Evolutionary conservation across 768 basidiomycete species (phyloP).

Genomic region (Boletus tylopilopsis): DNA sequence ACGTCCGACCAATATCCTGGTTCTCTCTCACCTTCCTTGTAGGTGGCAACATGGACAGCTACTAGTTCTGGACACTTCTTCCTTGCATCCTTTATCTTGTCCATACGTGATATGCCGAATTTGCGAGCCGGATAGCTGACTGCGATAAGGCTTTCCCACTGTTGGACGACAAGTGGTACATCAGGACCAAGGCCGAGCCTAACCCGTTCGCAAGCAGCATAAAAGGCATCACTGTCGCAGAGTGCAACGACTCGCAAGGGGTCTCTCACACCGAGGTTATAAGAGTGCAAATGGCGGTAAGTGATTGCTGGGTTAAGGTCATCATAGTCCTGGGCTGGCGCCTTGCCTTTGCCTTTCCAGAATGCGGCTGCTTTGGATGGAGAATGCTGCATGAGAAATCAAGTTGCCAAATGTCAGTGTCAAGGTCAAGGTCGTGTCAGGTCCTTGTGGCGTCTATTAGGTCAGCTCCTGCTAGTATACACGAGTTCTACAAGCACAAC

Average conservation of each 20-base stretch:
- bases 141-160: conserved; percentile 89
- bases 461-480: no score
- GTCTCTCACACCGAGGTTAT: conserved; percentile 65
- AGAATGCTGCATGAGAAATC: not conserved
- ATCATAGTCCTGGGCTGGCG: conserved; percentile 43
- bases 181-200: conserved; percentile 62
- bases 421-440: no score
- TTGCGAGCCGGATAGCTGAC: conserved; percentile 94
- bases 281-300: conserved; percentile 72
- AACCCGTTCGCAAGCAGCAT: conserved; percentile 81
- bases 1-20: conserved; percentile 92
- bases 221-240: conserved; percentile 88
- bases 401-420: no score
- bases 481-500: no score
- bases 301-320: conserved; percentile 69
- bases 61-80: conserved; percentile 81
- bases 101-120: conserved; percentile 92
- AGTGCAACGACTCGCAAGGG: conserved; percentile 84
- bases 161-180: conserved; percentile 75
- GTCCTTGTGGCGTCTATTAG: no score
- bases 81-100: conserved; percentile 75
- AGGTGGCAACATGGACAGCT: conserved; percentile 93
- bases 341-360: conserved; percentile 59
- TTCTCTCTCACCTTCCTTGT: conserved; percentile 80
- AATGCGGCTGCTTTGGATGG: conserved; percentile 10